Evolutionary conservation across 2,329 filamentous ascomycete genomes (phyloP), one percentile per base, ranked within the genome.

Genomic region (Lasiodiplodia sp.): DNA sequence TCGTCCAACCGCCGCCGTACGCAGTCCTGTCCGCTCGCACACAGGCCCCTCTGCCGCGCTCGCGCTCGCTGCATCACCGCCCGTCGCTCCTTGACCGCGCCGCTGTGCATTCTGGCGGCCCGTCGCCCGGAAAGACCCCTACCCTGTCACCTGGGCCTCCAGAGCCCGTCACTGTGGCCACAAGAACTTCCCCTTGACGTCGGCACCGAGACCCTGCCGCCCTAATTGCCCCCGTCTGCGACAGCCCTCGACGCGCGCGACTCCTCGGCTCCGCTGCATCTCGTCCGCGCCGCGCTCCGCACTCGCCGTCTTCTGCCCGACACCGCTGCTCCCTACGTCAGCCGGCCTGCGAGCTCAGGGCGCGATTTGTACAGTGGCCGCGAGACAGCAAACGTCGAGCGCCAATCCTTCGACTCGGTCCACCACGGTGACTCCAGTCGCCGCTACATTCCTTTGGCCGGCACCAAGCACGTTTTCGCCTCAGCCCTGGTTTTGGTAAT

Each of bases 371-470:
- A 73, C 72, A 72, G 70, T 73, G 68, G 66, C 49, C 47, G 52
- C 67, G 56, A 69, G 55, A 49, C 49, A 66, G 47, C 49, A 47
- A 67, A 37, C 64, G 64, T 57, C 52, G 53, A 67, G 53, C 66
- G 55, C 40, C 66, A 57, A 51, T 55, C 66, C 55, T 53, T 60
- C 66, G 66, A 60, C 66, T 53, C 66, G 55, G 66, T 40, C 31
- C 66, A 62, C 21, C 75, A 73, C 76, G 75, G 77, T 74, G 55
- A 74, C 73, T 72, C 70, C 31, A 55, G 68, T 74, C 71, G 74
- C 76, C 75, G 75, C 67, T 77, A 79, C 78, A 75, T 75, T 79
- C 79, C 74, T 79, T 80, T 79, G 79, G 78, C 78, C 77, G 78
- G 78, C 75, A 76, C 78, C 78, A 79, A 77, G 72, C 55, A 70